A percentile compares a stretch with the other conserved stretches of the same genome.
Conservation (phyloP, 169 alveolate genomes). For the Fabrea salina region DNA sequence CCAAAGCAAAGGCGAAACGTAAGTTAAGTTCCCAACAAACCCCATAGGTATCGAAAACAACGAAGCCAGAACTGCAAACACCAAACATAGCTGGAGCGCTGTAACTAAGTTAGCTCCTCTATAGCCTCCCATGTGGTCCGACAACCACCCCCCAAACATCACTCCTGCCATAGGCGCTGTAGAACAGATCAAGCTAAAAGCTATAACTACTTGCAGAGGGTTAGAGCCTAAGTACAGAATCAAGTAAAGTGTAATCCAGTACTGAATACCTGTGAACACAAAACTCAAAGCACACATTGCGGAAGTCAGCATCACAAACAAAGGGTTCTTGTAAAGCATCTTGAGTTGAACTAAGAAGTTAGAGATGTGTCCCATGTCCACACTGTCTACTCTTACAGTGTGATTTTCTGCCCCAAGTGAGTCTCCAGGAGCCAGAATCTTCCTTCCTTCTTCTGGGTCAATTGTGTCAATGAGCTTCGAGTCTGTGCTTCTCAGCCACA, state of each 20-base stretch:
- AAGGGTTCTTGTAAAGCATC: neutral
- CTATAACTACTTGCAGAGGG: constrained; percentile 47
- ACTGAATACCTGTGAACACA: constrained; percentile 83
- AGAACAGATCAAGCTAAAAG: constrained; percentile 61
- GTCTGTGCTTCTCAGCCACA: neutral
- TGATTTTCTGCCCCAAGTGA: neutral
- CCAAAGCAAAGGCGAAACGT: constrained; percentile 56
- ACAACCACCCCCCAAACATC: constrained; percentile 65
- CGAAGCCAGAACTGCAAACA: constrained; percentile 54
- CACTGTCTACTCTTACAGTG: neutral
- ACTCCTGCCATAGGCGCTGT: constrained; percentile 81
- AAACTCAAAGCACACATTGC: constrained; percentile 67
- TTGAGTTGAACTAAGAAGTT: neutral
- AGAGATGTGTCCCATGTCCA: neutral
- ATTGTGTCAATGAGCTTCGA: neutral
- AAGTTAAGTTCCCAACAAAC: constrained; percentile 34
- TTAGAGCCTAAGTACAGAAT: constrained; percentile 49
- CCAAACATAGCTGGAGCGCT: constrained; percentile 15
- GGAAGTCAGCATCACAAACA: constrained; percentile 6
- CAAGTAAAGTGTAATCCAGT: constrained; percentile 82
- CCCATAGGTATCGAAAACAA: constrained; percentile 58
- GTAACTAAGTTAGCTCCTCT: neutral
- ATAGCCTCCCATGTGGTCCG: constrained; percentile 77
- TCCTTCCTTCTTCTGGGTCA: constrained; percentile 6
- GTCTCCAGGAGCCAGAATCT: constrained; percentile 1